Percentiles rank a stretch among this genome's conserved stretches.
Evolutionary conservation across 1,284 basidiomycete genomes (phyloP).

Genomic region (Neolentinus lepideus): DNA sequence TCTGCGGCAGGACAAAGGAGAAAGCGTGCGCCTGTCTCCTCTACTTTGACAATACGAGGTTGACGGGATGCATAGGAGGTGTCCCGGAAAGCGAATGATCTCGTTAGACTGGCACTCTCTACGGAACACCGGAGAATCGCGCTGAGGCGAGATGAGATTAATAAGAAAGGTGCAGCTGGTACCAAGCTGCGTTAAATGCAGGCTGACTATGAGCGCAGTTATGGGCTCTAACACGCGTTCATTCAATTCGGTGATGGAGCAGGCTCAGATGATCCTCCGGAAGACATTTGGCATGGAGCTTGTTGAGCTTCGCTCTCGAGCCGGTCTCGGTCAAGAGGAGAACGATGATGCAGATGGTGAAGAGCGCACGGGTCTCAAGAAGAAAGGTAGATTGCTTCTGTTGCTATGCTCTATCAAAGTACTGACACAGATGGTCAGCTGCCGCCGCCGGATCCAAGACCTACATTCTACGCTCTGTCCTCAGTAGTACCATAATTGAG

Average conservation of each 20-base stretch:
- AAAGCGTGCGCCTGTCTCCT: not conserved
- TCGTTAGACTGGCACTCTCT: constrained; percentile 71
- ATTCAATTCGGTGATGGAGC: constrained; percentile 50
- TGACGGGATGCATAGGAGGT: constrained; percentile 35
- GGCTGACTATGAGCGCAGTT: constrained; percentile 31
- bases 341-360: constrained; percentile 23
- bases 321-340: constrained; percentile 35
- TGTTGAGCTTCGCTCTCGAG: constrained; percentile 62
- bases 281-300: constrained; percentile 70
- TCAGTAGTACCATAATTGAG: constrained; percentile 51
- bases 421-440: constrained; percentile 25
- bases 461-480: constrained; percentile 65
- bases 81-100: constrained; percentile 49
- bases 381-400: constrained; percentile 29
- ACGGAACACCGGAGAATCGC: constrained; percentile 54
- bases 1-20: constrained; percentile 11
- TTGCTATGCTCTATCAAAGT: not conserved
- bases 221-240: constrained; percentile 47
- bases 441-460: constrained; percentile 55
- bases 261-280: constrained; percentile 51
- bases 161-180: constrained; percentile 54
- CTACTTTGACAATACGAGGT: not conserved
- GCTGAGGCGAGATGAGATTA: constrained; percentile 67
- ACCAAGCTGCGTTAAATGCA: not conserved
- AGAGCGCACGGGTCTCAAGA: constrained; percentile 52